Base-by-base conservation (phyloP, 495 filamentous ascomycete species). In the Achaetomiella virescens region DNA sequence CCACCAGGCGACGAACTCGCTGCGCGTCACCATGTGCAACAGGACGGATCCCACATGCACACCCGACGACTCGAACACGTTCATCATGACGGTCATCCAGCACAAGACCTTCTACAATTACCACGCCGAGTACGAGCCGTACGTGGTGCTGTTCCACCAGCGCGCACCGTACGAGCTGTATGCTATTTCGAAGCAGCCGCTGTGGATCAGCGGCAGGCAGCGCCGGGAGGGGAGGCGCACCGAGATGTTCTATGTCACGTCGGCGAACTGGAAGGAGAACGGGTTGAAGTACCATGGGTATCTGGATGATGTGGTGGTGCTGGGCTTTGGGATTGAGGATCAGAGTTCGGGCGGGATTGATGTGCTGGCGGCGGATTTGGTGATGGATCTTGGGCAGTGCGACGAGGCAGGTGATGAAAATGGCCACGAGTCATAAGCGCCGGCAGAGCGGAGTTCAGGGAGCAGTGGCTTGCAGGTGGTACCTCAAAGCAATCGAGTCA, bases 1-100 rank as follows among this genome's bases (percentile, higher is more conserved):
- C 51, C 80, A 81, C 59, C 79, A 83, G 65, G 75, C 78, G 18
- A 80, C 78, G 22, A 83, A 83, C 64, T 78, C 78, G 21, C 71
- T 83, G 0, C 63, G 70, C 2, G 60, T 83, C 29, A 81, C 78
- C 14, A 61, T 79, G 18, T 83, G 80, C 62, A 61, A 67, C 14
- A 74, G 76, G 2, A 56, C 68, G n/a, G 78, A 81, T 41, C 63
- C 62, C 9, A 18, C 9, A 0, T 83, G 80, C 66, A 18, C 57
- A 12, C 63, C 69, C 0, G 64, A 57, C 48, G 66, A 66, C 27
- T 24, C 35, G 18, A 81, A 81, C 62, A 82, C 78, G 0, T 76
- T 76, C 52, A 67, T 81, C 27, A 48, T 82, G 20, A 72, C 68
- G 8, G 71, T 82, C 44, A 72, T 80, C 50, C 80, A 82, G 29